phyloP scores from a whole-genome alignment of 495 filamentous ascomycete species.

The Saxispiralis lemnorum region DNA sequence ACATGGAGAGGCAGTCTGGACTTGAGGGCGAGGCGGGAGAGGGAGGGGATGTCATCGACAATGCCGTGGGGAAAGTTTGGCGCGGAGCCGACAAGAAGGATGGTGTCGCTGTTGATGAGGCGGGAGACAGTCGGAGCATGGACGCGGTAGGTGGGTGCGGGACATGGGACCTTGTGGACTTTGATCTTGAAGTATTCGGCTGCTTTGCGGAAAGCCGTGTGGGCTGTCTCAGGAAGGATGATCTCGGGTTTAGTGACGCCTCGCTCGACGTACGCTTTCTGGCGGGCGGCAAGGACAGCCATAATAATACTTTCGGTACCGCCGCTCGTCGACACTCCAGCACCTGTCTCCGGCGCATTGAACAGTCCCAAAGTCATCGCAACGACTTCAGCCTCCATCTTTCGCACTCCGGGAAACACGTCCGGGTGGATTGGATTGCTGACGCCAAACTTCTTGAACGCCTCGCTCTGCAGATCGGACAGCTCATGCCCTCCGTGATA shows the following conservation, averaged over 20 bases:
- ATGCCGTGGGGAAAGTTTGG: slow-evolving; percentile 98
- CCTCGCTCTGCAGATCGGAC: slow-evolving; percentile 71
- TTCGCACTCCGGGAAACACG: slow-evolving; percentile 91
- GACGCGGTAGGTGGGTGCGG: slow-evolving; percentile 69
- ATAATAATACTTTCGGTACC: slow-evolving; percentile 94
- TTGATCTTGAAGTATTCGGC: slow-evolving; percentile 90
- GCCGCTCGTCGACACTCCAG: slow-evolving; percentile 79
- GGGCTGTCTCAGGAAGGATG: slow-evolving; percentile 87
- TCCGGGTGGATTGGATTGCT: slow-evolving; percentile 98
- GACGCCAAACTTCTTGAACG: slow-evolving; percentile 82
- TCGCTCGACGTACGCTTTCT: slow-evolving; percentile 72
- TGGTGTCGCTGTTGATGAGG: slow-evolving; percentile 89
- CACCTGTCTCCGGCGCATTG: slow-evolving; percentile 58
- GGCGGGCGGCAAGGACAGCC: slow-evolving; percentile 72
- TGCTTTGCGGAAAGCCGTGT: slow-evolving; percentile 93
- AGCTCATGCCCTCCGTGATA: slow-evolving; percentile 86
- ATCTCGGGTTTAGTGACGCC: slow-evolving; percentile 89
- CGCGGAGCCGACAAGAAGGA: slow-evolving; percentile 84
- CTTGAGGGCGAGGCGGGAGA: slow-evolving; percentile 68
- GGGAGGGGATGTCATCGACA: slow-evolving; percentile 76
- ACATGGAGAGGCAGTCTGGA: slow-evolving; percentile 79
- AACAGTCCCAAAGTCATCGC: slow-evolving; percentile 86
- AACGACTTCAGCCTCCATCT: slow-evolving; percentile 98
- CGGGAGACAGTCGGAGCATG: slow-evolving; percentile 57
- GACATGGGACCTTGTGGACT: slow-evolving; percentile 74